These are phyloP conservation scores for Candida sithepensis DNA, from an alignment of 805 yeast species.

Conservation along the genomic window DNA sequence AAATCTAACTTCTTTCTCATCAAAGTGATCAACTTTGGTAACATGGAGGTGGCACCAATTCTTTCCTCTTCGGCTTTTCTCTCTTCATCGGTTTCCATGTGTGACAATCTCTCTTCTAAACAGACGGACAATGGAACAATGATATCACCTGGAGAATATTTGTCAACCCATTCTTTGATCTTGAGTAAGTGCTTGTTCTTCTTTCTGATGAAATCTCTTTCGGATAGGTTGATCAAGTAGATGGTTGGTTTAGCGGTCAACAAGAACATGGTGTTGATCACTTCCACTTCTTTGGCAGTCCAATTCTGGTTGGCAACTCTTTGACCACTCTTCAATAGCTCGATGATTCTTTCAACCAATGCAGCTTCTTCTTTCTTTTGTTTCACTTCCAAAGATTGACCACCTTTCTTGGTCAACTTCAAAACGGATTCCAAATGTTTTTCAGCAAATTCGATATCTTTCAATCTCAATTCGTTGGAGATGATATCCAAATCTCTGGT, in stretches of 20 bases:
- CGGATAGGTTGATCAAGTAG: conserved; percentile 68
- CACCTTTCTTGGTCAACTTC: conserved; percentile 59
- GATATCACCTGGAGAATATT: conserved; percentile 68
- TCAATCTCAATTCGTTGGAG: conserved; percentile 85
- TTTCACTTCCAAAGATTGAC: conserved; percentile 61
- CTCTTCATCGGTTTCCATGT: conserved; percentile 66
- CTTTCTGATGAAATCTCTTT: conserved; percentile 57
- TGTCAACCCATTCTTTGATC: conserved; percentile 63
- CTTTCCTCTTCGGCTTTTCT: conserved; percentile 34
- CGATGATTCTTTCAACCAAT: conserved; percentile 53
- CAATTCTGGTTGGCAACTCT: conserved; percentile 59
- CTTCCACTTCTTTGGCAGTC: conserved; percentile 60
- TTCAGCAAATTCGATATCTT: conserved; percentile 88
- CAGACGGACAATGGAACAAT: conserved; percentile 92
- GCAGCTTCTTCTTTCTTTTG: conserved; percentile 60
- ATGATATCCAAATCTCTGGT: conserved; percentile 91
- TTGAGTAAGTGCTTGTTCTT: conserved; percentile 46
- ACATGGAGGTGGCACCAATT: conserved; percentile 42
- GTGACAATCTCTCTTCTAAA: conserved; percentile 87
- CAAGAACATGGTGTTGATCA: conserved; percentile 67
- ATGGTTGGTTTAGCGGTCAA: conserved; percentile 89
- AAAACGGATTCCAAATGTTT: conserved; percentile 55
- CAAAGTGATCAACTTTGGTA: conserved; percentile 58
- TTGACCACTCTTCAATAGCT: conserved; percentile 61
- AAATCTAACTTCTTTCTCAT: conserved; percentile 68